A percentile compares a stretch with the other conserved stretches of the same genome.
These are phyloP conservation scores for Penicillium italicum DNA, from an alignment of 2,329 filamentous ascomycete genomes.

Conservation along the genomic window DNA sequence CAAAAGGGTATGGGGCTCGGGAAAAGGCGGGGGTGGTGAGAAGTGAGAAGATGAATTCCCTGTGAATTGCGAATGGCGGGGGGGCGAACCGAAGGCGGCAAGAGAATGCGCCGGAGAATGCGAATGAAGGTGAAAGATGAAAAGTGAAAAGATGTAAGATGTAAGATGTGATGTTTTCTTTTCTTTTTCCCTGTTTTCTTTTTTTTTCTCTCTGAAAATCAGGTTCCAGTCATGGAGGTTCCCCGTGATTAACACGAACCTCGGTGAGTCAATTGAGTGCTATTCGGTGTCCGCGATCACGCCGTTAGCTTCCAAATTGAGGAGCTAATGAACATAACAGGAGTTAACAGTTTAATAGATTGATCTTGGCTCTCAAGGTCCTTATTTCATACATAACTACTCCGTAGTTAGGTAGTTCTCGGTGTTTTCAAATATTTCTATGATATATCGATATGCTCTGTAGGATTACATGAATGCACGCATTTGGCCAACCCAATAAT, in stretches of 20 bases:
- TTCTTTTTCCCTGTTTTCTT: neutral
- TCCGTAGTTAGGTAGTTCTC: neutral
- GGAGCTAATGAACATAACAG: neutral
- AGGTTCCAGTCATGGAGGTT: neutral
- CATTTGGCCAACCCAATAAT: neutral
- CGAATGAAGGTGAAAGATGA: neutral
- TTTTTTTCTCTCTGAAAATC: neutral
- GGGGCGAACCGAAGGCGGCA: conserved; percentile 16
- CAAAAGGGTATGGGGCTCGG: neutral
- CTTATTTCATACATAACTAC: neutral
- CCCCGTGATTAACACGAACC: conserved; percentile 16
- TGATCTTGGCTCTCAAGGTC: neutral
- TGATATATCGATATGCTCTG: neutral
- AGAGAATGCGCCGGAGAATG: conserved; percentile 8
- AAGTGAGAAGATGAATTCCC: conserved; percentile 3
- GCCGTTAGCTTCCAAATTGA: neutral
- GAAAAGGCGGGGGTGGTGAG: conserved; percentile 7
- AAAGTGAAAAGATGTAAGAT: neutral
- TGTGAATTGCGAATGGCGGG: conserved; percentile 9
- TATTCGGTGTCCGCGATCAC: conserved; percentile 3
- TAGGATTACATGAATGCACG: neutral
- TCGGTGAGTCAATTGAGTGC: conserved; percentile 25
- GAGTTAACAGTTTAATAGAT: neutral
- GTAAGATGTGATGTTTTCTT: neutral
- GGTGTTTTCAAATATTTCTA: neutral